Conservation (phyloP, 2,329 filamentous ascomycete species). For the Ilyonectria destructans region DNA sequence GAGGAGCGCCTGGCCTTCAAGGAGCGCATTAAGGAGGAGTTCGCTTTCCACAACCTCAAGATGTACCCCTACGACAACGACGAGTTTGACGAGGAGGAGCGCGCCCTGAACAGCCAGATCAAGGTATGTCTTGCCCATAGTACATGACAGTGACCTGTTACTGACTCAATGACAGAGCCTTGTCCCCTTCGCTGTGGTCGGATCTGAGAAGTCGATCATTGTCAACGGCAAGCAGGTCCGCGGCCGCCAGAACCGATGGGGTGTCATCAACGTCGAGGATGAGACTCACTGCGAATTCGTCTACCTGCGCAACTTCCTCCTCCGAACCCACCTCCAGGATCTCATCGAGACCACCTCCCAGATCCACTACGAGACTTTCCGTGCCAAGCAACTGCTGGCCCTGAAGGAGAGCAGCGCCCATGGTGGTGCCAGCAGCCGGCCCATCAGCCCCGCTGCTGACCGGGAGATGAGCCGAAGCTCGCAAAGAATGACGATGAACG, state of each 20-base stretch:
- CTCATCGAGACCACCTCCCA: constrained; percentile 99
- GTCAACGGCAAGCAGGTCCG: constrained; percentile 98
- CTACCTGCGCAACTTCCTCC: constrained; percentile 98
- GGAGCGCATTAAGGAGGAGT: constrained; percentile 99
- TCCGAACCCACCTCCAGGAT: constrained; percentile 97
- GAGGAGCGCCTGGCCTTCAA: constrained; percentile 98
- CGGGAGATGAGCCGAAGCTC: constrained; percentile 97
- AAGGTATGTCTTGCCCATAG: constrained; percentile 75
- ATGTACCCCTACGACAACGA: constrained; percentile 99
- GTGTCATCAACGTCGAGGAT: constrained; percentile 99
- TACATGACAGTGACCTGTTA: background rate
- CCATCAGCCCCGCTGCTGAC: constrained; percentile 95
- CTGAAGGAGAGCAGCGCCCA: constrained; percentile 98
- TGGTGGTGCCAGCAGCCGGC: constrained; percentile 82
- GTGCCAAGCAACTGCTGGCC: constrained; percentile 97
- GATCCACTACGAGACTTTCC: constrained; percentile 99
- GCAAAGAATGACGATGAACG: constrained; percentile 98
- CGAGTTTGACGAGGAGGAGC: constrained; percentile 97
- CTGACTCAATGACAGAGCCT: constrained; percentile 77
- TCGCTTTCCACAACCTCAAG: constrained; percentile 99
- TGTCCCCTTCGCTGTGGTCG: constrained; percentile 97
- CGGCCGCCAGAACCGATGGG: constrained; percentile 98
- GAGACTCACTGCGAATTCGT: constrained; percentile 99
- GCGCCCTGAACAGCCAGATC: constrained; percentile 93
- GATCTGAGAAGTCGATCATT: constrained; percentile 97